These are phyloP conservation scores for Zea luxurians DNA, from an alignment of 176 grass and related monocot genomes.

Conservation along the genomic window DNA sequence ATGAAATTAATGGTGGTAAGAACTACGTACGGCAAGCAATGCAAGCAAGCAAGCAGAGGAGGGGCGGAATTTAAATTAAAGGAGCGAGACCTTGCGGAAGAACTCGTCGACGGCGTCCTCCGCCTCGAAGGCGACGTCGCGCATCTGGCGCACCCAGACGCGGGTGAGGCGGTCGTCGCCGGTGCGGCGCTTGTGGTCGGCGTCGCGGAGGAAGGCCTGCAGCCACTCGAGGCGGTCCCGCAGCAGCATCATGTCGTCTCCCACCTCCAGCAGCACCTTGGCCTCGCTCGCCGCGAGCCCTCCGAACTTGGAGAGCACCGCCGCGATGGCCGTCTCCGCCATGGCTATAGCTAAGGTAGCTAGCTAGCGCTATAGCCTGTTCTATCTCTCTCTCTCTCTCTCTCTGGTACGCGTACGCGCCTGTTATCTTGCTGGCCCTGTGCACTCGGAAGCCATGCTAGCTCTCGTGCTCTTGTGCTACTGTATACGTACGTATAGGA, in stretches of 20 bases:
- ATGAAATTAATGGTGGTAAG: not conserved
- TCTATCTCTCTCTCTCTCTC: too few relatives aligned
- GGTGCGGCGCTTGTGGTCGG: not conserved
- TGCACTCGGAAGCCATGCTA: too few relatives aligned
- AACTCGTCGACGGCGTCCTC: not conserved
- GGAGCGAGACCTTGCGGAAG: not conserved
- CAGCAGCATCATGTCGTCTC: not conserved
- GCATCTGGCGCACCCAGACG: not conserved
- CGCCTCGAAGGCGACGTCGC: not conserved
- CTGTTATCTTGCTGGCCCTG: too few relatives aligned
- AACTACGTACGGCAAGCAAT: too few relatives aligned
- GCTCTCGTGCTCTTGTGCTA: too few relatives aligned
- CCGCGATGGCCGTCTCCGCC: not conserved
- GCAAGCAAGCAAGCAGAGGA: not conserved
- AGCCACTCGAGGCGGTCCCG: not conserved
- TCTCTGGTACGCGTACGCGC: too few relatives aligned
- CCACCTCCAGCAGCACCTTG: not conserved
- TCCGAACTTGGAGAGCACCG: not conserved
- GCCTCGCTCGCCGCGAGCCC: not conserved
- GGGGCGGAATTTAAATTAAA: too few relatives aligned
- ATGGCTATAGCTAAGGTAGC: too few relatives aligned
- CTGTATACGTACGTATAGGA: too few relatives aligned
- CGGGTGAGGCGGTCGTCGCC: not conserved
- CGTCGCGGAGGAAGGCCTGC: slow-evolving; percentile 8
- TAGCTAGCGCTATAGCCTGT: too few relatives aligned